Conservation (phyloP, 805 yeast genomes). For the Candida piceae region DNA sequence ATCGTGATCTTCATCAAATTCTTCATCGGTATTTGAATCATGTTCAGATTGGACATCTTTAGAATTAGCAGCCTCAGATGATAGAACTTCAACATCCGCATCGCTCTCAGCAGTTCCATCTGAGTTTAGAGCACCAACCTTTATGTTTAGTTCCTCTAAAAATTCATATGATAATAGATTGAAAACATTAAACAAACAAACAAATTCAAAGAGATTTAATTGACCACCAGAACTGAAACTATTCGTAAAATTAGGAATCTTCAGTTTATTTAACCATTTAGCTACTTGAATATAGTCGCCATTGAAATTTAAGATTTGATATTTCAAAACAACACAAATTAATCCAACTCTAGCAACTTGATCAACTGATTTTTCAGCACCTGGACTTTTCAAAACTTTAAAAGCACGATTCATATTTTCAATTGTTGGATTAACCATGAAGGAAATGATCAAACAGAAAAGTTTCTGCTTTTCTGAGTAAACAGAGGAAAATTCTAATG, state of each 20-base stretch:
- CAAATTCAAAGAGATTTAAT: slow-evolving; percentile 23
- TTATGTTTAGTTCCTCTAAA: slow-evolving; percentile 9
- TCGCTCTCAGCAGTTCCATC: too few species aligned
- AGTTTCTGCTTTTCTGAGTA: slow-evolving; percentile 7
- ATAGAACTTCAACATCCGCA: too few species aligned
- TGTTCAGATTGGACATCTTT: slow-evolving; percentile 1
- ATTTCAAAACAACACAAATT: slow-evolving; percentile 22
- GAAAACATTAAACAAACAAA: slow-evolving; percentile 20
- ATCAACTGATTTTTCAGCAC: slow-evolving; percentile 3
- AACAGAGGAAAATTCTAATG: slow-evolving; percentile 4
- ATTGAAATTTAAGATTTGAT: slow-evolving; percentile 17
- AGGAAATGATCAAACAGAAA: slow-evolving; percentile 13
- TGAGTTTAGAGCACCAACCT: too few species aligned
- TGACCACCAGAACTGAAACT: slow-evolving; percentile 17
- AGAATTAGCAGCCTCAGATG: background rate
- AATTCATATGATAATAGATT: slow-evolving; percentile 13
- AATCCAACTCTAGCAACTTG: slow-evolving; percentile 16
- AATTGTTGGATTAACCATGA: slow-evolving; percentile 16
- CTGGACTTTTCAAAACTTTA: slow-evolving; percentile 5
- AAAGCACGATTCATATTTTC: slow-evolving; percentile 9
- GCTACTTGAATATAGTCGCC: slow-evolving; percentile 11
- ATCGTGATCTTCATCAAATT: slow-evolving; percentile 2
- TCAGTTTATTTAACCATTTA: slow-evolving; percentile 22
- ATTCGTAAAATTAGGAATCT: slow-evolving; percentile 20
- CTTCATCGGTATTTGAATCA: slow-evolving; percentile 2